A percentile compares a stretch with the other conserved stretches of the same genome.
Evolutionary conservation across 2,329 filamentous ascomycete genomes (phyloP).

Genomic region (Metarhizium rileyi): DNA sequence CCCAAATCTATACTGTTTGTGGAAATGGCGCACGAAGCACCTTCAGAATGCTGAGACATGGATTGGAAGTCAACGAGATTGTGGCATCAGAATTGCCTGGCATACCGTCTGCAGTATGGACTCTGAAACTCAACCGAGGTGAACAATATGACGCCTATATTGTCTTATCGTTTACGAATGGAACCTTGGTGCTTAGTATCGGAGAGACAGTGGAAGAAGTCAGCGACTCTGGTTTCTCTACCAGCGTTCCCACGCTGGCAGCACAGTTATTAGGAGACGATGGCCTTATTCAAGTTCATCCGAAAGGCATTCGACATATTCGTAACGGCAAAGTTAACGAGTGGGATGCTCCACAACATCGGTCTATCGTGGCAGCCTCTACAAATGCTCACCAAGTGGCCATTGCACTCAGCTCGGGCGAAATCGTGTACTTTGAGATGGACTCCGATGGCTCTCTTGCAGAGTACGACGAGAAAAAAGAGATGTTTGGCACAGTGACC

Average conservation of each 20-base stretch:
- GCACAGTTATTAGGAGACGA: constrained; percentile 93
- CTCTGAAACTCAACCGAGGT: constrained; percentile 70
- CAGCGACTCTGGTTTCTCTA: constrained; percentile 84
- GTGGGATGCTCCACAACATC: constrained; percentile 87
- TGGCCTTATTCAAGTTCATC: constrained; percentile 86
- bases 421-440: constrained; percentile 98
- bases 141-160: constrained; percentile 93
- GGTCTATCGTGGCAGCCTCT: constrained; percentile 88
- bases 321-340: constrained; percentile 72
- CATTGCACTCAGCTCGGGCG: constrained; percentile 86
- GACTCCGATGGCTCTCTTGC: constrained; percentile 82
- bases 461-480: constrained; percentile 89
- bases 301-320: constrained; percentile 91
- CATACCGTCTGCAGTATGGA: constrained; percentile 90
- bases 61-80: constrained; percentile 85
- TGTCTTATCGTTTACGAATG: constrained; percentile 84
- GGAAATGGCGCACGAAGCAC: constrained; percentile 82
- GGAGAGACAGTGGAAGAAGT: constrained; percentile 96
- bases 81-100: constrained; percentile 88
- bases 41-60: constrained; percentile 87
- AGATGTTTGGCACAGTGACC: constrained; percentile 92
- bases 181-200: constrained; percentile 85
- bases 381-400: constrained; percentile 92
- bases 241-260: constrained; percentile 78
- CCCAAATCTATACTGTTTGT: constrained; percentile 90